phyloP scores from a whole-genome alignment of 805 yeast species.

The Pichia phayaonensis region DNA sequence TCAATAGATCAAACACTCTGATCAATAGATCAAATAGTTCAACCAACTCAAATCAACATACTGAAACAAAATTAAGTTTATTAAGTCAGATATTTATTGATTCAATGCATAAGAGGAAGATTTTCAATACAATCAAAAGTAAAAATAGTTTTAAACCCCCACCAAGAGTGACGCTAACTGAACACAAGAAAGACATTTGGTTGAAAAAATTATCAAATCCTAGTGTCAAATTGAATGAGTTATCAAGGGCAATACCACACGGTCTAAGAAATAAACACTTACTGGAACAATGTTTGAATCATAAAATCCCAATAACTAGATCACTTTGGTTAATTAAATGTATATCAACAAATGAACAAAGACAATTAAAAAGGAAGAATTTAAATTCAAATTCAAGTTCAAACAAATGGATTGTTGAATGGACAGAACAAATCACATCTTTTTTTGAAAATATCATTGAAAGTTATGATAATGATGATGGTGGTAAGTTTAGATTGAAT shows the following conservation, averaged over 20 bases:
- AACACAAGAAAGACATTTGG: slow-evolving; percentile 82
- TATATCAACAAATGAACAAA: slow-evolving; percentile 70
- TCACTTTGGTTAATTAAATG: slow-evolving; percentile 91
- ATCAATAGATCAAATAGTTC: slow-evolving; percentile 1
- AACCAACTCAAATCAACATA: neutral
- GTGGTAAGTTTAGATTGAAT: slow-evolving; percentile 39
- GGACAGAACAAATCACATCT: slow-evolving; percentile 79
- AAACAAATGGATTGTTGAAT: slow-evolving; percentile 67
- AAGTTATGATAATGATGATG: slow-evolving; percentile 28
- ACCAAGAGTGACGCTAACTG: slow-evolving; percentile 85
- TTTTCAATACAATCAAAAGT: slow-evolving; percentile 37
- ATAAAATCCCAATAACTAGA: slow-evolving; percentile 65
- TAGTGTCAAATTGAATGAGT: slow-evolving; percentile 52
- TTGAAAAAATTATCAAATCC: slow-evolving; percentile 68
- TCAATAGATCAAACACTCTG: slow-evolving; percentile 2
- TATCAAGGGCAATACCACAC: slow-evolving; percentile 81
- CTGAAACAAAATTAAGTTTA: slow-evolving; percentile 22
- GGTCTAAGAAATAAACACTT: slow-evolving; percentile 71
- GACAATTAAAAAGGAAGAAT: slow-evolving; percentile 45
- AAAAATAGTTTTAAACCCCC: slow-evolving; percentile 67
- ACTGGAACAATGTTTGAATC: slow-evolving; percentile 62
- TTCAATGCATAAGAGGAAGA: slow-evolving; percentile 41
- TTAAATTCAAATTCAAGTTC: slow-evolving; percentile 32
- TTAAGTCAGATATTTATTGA: slow-evolving; percentile 43
- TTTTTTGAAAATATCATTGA: slow-evolving; percentile 46